Evolutionary conservation across 1,139 yeast species (phyloP).

Genomic region (Hanseniaspora gamundiae): DNA sequence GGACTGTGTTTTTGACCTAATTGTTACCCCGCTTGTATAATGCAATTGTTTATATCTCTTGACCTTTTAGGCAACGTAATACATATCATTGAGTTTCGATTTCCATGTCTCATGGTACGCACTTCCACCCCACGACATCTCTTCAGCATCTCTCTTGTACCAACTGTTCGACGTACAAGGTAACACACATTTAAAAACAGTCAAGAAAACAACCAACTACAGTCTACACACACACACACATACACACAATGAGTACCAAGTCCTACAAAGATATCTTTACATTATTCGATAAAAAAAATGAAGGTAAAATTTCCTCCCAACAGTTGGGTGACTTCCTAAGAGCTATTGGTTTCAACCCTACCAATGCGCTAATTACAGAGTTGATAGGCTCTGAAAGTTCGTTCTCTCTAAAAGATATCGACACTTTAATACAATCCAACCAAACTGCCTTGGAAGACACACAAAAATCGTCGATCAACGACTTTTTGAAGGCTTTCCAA

Average conservation of each 20-base stretch:
- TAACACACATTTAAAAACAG: too few relatives aligned
- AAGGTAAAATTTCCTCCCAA: slow-evolving; percentile 81
- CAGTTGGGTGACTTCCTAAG: slow-evolving; percentile 87
- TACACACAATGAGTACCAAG: slow-evolving; percentile 26
- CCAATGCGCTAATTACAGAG: slow-evolving; percentile 28
- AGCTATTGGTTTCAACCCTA: slow-evolving; percentile 98
- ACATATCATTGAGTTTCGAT: too few relatives aligned
- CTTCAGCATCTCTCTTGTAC: too few relatives aligned
- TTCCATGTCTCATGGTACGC: too few relatives aligned
- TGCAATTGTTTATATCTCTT: not conserved
- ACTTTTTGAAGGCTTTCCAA: slow-evolving; percentile 93
- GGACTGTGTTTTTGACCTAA: too few relatives aligned
- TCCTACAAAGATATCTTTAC: slow-evolving; percentile 96
- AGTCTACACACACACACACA: not conserved
- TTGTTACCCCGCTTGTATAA: not conserved
- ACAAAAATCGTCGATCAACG: slow-evolving; percentile 40
- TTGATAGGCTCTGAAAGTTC: slow-evolving; percentile 13
- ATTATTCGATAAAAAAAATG: slow-evolving; percentile 90
- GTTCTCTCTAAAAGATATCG: slow-evolving; percentile 18
- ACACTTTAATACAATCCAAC: slow-evolving; percentile 16
- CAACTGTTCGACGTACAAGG: too few relatives aligned
- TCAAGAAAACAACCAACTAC: not conserved
- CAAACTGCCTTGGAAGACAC: slow-evolving; percentile 20
- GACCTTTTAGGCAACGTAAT: slow-evolving; percentile 2
- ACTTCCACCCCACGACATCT: too few relatives aligned